Percentiles rank a stretch among this genome's conserved stretches.
Conservation (phyloP, 768 basidiomycete genomes). For the Suillus alpinus region DNA sequence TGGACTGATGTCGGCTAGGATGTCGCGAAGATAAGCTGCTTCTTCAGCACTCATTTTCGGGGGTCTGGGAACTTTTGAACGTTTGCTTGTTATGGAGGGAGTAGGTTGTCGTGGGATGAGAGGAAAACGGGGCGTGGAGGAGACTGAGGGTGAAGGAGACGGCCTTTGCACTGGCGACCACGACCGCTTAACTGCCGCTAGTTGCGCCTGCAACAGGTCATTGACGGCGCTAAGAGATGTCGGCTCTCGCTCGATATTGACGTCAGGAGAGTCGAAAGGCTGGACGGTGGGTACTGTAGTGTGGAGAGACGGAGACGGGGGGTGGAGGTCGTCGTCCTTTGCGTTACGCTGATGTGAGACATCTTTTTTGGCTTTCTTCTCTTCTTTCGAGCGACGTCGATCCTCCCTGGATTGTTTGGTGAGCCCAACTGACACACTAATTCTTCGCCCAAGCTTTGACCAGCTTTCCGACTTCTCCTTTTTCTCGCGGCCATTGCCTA, state of each 20-base stretch:
- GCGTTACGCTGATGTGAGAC: slow-evolving; percentile 25
- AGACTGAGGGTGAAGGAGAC: slow-evolving; percentile 16
- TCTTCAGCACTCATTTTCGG: slow-evolving; percentile 59
- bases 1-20: slow-evolving; percentile 62
- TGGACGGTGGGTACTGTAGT: slow-evolving; percentile 2
- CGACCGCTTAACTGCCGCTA: slow-evolving; percentile 25
- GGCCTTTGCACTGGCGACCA: slow-evolving; percentile 19
- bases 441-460: slow-evolving; percentile 62
- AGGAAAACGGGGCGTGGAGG: slow-evolving; percentile 20
- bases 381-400: slow-evolving; percentile 28
- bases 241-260: slow-evolving; percentile 16
- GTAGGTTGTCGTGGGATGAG: slow-evolving; percentile 28
- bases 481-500: slow-evolving; percentile 34
- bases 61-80: slow-evolving; percentile 40
- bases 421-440: slow-evolving; percentile 58
- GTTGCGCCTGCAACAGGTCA: slow-evolving; percentile 22
- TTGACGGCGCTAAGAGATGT: slow-evolving; percentile 25
- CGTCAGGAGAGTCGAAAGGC: slow-evolving; percentile 4
- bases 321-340: slow-evolving; percentile 15
- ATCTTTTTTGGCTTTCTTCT: slow-evolving; percentile 35
- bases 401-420: slow-evolving; percentile 28
- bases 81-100: slow-evolving; percentile 33
- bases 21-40: slow-evolving; percentile 61
- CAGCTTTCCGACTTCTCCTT: slow-evolving; percentile 47
- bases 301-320: slow-evolving; percentile 10